A percentile compares a stretch with the other conserved stretches of the same genome.
phyloP scores from a whole-genome alignment of 768 basidiomycete species.

The Termitomyces sp. region DNA sequence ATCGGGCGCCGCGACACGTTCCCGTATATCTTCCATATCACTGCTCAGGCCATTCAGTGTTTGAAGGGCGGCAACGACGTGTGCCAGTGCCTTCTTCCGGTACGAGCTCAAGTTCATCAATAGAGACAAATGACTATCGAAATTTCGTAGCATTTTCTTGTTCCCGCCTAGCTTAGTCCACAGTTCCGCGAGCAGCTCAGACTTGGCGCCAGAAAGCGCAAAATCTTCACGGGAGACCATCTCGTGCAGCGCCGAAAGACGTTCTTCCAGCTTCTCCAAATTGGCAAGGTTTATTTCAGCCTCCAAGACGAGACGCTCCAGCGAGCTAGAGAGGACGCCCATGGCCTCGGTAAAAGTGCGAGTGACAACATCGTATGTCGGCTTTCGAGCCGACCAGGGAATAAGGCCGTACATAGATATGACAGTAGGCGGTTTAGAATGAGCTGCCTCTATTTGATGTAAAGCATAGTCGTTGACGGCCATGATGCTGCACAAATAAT shows the following conservation, averaged over 20 bases:
- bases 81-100: constrained; percentile 54
- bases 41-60: constrained; percentile 58
- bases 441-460: constrained; percentile 43
- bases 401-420: constrained; percentile 30
- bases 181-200: constrained; percentile 55
- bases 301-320: constrained; percentile 59
- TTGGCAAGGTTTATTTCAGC: constrained; percentile 51
- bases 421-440: constrained; percentile 26
- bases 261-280: constrained; percentile 59
- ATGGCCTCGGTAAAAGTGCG: constrained; percentile 59
- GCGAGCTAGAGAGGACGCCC: constrained; percentile 45
- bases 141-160: constrained; percentile 37
- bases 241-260: constrained; percentile 50
- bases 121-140: constrained; percentile 45
- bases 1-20: constrained; percentile 64
- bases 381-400: constrained; percentile 30
- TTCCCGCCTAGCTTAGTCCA: constrained; percentile 73
- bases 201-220: constrained; percentile 35
- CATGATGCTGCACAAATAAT: constrained; percentile 46
- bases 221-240: constrained; percentile 54
- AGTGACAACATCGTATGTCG: constrained; percentile 38
- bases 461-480: constrained; percentile 72
- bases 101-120: constrained; percentile 52
- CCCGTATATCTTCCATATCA: constrained; percentile 73
- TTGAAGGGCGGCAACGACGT: constrained; percentile 62